Percentiles rank a stretch among this genome's conserved stretches.
Conservation (phyloP, 208 protist species). For the Trypanosoma mega region DNA sequence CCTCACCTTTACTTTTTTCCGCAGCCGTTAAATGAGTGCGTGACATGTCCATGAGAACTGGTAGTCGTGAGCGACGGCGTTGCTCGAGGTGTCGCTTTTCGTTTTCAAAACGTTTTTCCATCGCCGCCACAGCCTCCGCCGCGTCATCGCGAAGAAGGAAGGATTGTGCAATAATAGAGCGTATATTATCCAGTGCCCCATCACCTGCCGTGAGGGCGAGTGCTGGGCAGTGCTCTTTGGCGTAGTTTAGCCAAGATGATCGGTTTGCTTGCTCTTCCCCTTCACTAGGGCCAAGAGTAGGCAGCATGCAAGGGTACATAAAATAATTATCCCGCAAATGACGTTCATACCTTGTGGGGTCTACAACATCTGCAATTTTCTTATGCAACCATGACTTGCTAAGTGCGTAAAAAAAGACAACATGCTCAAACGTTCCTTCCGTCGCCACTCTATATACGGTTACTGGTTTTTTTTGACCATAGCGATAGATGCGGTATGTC, state of each 20-base stretch:
- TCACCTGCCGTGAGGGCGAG: conserved; percentile 12
- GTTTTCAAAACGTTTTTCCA: conserved; percentile 52
- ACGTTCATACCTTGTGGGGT: conserved; percentile 72
- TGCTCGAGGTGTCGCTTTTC: conserved; percentile 13
- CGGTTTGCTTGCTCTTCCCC: no score
- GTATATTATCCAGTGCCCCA: conserved; percentile 27
- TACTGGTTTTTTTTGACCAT: conserved; percentile 91
- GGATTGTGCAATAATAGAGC: conserved; percentile 56
- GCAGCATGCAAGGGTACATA: conserved; percentile 61
- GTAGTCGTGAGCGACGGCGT: not conserved
- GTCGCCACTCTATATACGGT: conserved; percentile 92
- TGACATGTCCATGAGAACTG: conserved; percentile 12
- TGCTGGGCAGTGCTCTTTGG: conserved; percentile 13
- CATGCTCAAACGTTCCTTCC: conserved; percentile 91
- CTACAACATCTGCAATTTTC: conserved; percentile 77
- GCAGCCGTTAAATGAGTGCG: no score
- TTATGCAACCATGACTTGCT: conserved; percentile 86
- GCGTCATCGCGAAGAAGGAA: conserved; percentile 70
- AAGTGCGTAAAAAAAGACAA: conserved; percentile 86
- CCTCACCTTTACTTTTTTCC: no score
- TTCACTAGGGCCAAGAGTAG: no score
- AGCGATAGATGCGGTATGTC: conserved; percentile 93
- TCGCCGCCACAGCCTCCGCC: conserved; percentile 58
- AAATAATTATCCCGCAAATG: conserved; percentile 74
- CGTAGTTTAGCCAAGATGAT: conserved; percentile 22